A percentile compares a stretch with the other conserved stretches of the same genome.
Conservation (phyloP, 192 early-diverging fungal species). For the Gamsiella multidivaricata region DNA sequence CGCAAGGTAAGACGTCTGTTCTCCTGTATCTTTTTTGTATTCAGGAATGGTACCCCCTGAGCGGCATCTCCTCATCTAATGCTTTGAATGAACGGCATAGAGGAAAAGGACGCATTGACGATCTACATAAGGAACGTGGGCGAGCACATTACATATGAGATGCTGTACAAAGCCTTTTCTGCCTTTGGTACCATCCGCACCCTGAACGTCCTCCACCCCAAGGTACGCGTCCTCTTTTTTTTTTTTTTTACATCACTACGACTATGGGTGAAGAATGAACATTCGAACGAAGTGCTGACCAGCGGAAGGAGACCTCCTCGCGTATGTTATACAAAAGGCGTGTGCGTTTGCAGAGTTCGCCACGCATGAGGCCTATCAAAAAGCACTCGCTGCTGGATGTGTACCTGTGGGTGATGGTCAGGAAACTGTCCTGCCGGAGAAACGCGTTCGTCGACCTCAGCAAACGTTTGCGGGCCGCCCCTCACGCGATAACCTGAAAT, state of each 20-base stretch:
- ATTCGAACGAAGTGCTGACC: not conserved
- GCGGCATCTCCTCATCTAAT: no score
- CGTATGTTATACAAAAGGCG: constrained; percentile 2
- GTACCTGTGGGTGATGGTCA: constrained; percentile 40
- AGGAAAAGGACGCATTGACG: constrained; percentile 40
- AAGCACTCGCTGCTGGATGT: constrained; percentile 46
- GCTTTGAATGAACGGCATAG: constrained; percentile 6
- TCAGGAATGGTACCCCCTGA: no score
- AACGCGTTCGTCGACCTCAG: constrained; percentile 35
- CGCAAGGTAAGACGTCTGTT: constrained; percentile 18
- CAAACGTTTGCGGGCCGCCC: constrained; percentile 29
- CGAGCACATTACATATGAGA: constrained; percentile 40
- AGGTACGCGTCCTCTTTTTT: constrained; percentile 6
- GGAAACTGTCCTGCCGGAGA: constrained; percentile 40
- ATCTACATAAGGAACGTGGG: constrained; percentile 57
- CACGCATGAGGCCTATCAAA: constrained; percentile 48
- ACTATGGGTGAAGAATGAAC: not conserved
- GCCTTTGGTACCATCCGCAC: constrained; percentile 53
- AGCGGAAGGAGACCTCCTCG: not conserved
- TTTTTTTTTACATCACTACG: constrained; percentile 1
- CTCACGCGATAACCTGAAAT: constrained; percentile 31
- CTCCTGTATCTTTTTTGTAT: not conserved
- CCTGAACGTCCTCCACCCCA: constrained; percentile 34
- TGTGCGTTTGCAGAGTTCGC: constrained; percentile 57
- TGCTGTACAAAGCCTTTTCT: constrained; percentile 55